Percentiles rank a stretch among this genome's conserved stretches.
These are phyloP conservation scores for Diaporthe humulicola DNA, from an alignment of 2,329 filamentous ascomycete genomes.

Conservation along the genomic window DNA sequence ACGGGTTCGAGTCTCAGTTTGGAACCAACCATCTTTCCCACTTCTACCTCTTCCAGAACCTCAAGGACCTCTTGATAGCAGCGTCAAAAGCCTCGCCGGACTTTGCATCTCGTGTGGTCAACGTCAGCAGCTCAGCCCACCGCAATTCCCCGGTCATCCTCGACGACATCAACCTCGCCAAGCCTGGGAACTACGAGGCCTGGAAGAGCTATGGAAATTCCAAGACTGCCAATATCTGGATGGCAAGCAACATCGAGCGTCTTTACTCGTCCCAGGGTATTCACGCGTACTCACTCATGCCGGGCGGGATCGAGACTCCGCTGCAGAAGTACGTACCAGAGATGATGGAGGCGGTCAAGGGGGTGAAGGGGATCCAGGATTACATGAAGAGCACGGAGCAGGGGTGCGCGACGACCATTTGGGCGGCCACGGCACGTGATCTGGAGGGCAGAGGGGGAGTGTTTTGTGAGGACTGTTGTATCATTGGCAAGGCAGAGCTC, in stretches of 20 bases:
- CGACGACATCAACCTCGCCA: constrained; percentile 56
- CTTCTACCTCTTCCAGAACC: constrained; percentile 65
- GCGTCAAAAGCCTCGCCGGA: constrained; percentile 49
- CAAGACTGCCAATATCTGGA: constrained; percentile 62
- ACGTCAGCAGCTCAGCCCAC: constrained; percentile 58
- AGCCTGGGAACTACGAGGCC: constrained; percentile 49
- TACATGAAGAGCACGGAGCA: constrained; percentile 52
- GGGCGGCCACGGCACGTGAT: constrained; percentile 53
- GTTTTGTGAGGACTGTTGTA: constrained; percentile 57
- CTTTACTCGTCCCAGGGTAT: constrained; percentile 55
- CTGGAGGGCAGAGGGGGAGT: constrained; percentile 56
- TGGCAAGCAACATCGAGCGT: constrained; percentile 61
- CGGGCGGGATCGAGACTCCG: constrained; percentile 55
- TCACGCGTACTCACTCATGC: constrained; percentile 58
- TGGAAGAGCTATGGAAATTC: constrained; percentile 55
- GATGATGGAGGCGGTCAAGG: constrained; percentile 39
- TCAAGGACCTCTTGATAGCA: constrained; percentile 57
- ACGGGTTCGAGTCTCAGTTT: constrained; percentile 65
- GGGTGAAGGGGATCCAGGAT: constrained; percentile 38
- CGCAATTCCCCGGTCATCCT: constrained; percentile 48
- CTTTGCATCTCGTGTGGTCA: constrained; percentile 60
- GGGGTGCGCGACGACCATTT: constrained; percentile 58
- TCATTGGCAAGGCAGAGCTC: constrained; percentile 45
- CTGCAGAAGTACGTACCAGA: constrained; percentile 47
- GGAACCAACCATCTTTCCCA: constrained; percentile 65